phyloP scores from a whole-genome alignment of 208 protist genomes.

The Leishmania martiniquensis region DNA sequence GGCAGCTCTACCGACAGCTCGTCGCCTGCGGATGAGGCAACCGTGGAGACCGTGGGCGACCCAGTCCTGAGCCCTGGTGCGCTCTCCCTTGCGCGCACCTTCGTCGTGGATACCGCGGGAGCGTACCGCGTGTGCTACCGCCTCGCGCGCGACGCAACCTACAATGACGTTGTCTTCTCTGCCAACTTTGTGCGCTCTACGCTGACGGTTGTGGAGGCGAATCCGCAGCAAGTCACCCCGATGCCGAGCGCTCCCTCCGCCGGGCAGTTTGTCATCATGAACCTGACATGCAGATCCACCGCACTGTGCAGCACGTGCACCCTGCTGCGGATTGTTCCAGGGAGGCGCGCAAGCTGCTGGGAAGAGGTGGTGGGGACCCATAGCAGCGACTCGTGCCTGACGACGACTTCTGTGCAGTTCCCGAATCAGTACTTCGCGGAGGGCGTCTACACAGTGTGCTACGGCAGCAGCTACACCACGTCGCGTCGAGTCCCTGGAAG shows the following conservation, averaged over 20 bases:
- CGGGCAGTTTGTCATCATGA: slow-evolving; percentile 69
- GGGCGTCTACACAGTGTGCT: slow-evolving; percentile 85
- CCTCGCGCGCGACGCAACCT: slow-evolving; percentile 31
- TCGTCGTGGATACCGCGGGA: slow-evolving; percentile 66
- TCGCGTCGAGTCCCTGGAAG: slow-evolving; percentile 66
- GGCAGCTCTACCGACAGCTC: background rate
- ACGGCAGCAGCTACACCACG: slow-evolving; percentile 42
- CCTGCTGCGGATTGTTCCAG: slow-evolving; percentile 65
- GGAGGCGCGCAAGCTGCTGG: slow-evolving; percentile 76
- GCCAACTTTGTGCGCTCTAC: slow-evolving; percentile 25
- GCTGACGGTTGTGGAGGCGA: slow-evolving; percentile 43
- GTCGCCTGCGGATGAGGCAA: background rate
- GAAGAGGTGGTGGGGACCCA: slow-evolving; percentile 39
- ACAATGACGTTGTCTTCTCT: slow-evolving; percentile 62
- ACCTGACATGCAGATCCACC: slow-evolving; percentile 44
- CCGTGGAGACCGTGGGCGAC: slow-evolving; percentile 38
- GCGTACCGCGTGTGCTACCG: slow-evolving; percentile 88
- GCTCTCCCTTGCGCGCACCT: slow-evolving; percentile 43
- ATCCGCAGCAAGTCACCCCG: slow-evolving; percentile 47
- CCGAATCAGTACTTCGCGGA: slow-evolving; percentile 61
- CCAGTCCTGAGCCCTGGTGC: slow-evolving; percentile 35
- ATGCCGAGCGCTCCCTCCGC: slow-evolving; percentile 57
- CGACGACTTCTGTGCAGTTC: slow-evolving; percentile 63
- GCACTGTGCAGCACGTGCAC: slow-evolving; percentile 65
- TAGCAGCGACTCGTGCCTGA: slow-evolving; percentile 65